Base-by-base conservation (phyloP, 148 eudicot species). In the Dianthus caryophyllus region DNA sequence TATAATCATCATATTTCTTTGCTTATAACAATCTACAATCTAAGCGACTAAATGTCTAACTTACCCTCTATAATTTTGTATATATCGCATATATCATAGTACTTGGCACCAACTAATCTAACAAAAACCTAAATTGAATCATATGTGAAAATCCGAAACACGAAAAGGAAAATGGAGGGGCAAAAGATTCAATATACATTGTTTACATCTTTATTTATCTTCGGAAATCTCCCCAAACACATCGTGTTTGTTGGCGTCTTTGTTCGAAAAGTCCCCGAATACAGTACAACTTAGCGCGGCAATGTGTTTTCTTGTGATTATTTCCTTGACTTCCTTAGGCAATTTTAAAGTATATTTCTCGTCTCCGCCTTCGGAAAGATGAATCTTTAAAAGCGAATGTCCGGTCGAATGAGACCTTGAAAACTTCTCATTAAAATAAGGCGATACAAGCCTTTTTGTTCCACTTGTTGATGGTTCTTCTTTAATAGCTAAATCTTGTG, bases 391-490 rank as follows among this genome's bases (percentile, higher is more conserved):
- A 39, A 91, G 83, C 5, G 97, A 88, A 76, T 91, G 97, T 24
- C 97, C 97, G 0, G 97, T 91, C 9, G 97, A 86, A 56, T 86
- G 82, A 4, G 88, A 91, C 76, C 88, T 83, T 1, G 87, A 43
- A 79, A 86, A 82, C 63, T 74, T 79, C 44, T 72, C 84, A 13
- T 25, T 67, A 11, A 49, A 6, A 8, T 21, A 67, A 15, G 69
- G 49, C 8, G 66, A 60, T 13, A 60, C 46, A 18, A 39, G 17
- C 16, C 46, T 60, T 38, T 60, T 60, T 36, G 47, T 44, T 8
- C 13, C 14, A 43, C 36, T 26, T 8, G 52, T 63, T 11, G 43
- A 66, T 2, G 60, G 6, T 6, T 33, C 71, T 66, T 76, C 20
- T 33, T 16, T 6, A n/a, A n/a, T n/a, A 26, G 0, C 44, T 0